Evolutionary conservation across 1,284 basidiomycete species (phyloP).

Genomic region (Tausonia pullulans): DNA sequence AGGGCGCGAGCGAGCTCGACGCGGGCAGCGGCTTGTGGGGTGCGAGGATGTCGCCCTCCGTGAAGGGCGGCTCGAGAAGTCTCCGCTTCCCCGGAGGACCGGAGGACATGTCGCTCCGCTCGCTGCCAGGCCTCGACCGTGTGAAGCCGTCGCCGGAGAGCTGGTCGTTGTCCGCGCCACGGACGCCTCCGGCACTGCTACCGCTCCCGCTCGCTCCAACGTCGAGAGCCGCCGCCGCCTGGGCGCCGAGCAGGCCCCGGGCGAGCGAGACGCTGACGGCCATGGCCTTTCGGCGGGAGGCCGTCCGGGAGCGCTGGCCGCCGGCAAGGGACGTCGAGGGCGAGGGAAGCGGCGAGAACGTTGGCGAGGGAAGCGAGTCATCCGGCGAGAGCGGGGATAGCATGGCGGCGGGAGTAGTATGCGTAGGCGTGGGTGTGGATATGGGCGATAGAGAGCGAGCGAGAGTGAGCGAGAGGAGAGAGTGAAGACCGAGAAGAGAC

Average conservation of each 20-base stretch:
- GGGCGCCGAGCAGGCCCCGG: not conserved
- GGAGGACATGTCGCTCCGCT: not conserved
- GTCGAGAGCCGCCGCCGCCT: not conserved
- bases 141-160: not conserved
- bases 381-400: conserved; percentile 7
- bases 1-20: not conserved
- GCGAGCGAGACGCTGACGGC: conserved; percentile 11
- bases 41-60: conserved; percentile 4
- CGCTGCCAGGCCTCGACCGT: not conserved
- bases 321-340: not conserved
- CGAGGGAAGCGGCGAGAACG: not conserved
- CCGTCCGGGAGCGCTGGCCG: conserved; percentile 1
- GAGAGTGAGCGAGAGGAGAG: not conserved
- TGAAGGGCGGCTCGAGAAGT: conserved; percentile 7
- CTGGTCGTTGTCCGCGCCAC: not conserved
- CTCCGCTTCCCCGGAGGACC: not conserved
- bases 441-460: too few relatives aligned
- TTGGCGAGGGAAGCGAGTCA: not conserved
- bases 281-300: not conserved
- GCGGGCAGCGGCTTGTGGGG: conserved; percentile 4
- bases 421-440: too few relatives aligned
- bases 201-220: not conserved
- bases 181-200: not conserved
- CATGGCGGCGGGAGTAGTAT: not conserved
- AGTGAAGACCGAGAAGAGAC: not conserved